These are phyloP conservation scores for Saturnispora galanensis DNA, from an alignment of 805 yeast species.

Conservation along the genomic window DNA sequence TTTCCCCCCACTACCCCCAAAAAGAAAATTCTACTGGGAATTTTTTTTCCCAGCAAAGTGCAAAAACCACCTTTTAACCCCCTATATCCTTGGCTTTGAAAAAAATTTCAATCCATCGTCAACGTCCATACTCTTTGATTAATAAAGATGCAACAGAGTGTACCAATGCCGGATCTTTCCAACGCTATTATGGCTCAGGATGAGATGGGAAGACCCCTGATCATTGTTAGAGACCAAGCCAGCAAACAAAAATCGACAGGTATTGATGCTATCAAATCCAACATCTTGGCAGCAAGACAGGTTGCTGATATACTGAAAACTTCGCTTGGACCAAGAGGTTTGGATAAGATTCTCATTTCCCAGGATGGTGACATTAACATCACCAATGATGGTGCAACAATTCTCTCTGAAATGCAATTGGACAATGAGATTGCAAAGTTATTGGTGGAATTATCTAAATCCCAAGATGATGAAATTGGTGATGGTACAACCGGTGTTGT, in stretches of 20 bases:
- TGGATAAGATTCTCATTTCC: conserved; percentile 88
- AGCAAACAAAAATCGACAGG: conserved; percentile 54
- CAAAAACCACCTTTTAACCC: no score
- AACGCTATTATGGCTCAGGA: conserved; percentile 99
- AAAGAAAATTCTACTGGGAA: no score
- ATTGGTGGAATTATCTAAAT: conserved; percentile 83
- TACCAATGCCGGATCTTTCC: conserved; percentile 81
- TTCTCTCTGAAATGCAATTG: conserved; percentile 88
- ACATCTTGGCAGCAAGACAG: conserved; percentile 88
- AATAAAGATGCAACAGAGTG: conserved; percentile 16
- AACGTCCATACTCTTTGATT: no score
- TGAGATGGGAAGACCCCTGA: conserved; percentile 98
- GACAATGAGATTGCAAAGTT: conserved; percentile 94
- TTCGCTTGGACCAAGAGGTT: conserved; percentile 95
- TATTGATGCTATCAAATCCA: conserved; percentile 73
- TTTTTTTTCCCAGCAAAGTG: conserved; percentile 6
- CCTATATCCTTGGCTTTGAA: no score
- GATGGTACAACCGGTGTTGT: conserved; percentile 99
- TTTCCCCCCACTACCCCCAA: no score
- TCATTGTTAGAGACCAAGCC: conserved; percentile 79
- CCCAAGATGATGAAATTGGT: conserved; percentile 97
- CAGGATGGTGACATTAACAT: conserved; percentile 98
- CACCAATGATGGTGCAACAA: conserved; percentile 98
- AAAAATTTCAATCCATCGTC: no score
- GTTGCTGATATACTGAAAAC: conserved; percentile 89